Evolutionary conservation across 2,329 filamentous ascomycete genomes (phyloP), one percentile per base, ranked within the genome.

Genomic region (Colletotrichum coccodes): DNA sequence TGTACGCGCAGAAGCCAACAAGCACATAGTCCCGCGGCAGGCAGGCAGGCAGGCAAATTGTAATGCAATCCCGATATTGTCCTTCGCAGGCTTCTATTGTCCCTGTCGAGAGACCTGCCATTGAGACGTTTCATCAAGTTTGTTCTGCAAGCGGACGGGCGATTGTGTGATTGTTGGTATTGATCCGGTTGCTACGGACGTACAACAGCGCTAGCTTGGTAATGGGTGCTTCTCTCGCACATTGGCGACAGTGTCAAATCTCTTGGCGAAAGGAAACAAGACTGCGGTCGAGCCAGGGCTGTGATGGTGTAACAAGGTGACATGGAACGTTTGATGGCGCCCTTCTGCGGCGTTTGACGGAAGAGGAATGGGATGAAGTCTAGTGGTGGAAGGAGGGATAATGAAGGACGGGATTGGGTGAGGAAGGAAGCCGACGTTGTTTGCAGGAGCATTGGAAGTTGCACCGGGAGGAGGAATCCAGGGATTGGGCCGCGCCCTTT

Each of bases 1-100:
- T 87, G 14, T 88, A 86, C 71, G 86, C 82, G 18, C 87, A 89
- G 75, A 88, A 84, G 74, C 85, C 86, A 38, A 63, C 28, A 21
- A 36, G 36, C 34, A 53, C 32, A 30, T 30, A 57, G 26, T 30
- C 26, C 11, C 21, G n/a, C n/a, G n/a, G n/a, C 9, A 34, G 9
- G 11, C 34, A n/a, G 3, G n/a, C 12, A 36, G 5, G 4, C 49
- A 21, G 23, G 30, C 7, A 9, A 3, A 4, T 2, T 14, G 49
- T 7, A 21, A 12, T 2, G 6, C 9, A 9, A 2, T 36, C 16
- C 30, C 23, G 30, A 23, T 8, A 9, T 8, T 16, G n/a, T 2
- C 12, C 3, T 7, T 6, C 7, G 49, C 30, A 36, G 49, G 49
- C 49, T 14, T n/a, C 21, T 18, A 40, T 5, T 5, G 16, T n/a